Conservation (phyloP, 768 basidiomycete species). For the Amanita pallidorosea region DNA sequence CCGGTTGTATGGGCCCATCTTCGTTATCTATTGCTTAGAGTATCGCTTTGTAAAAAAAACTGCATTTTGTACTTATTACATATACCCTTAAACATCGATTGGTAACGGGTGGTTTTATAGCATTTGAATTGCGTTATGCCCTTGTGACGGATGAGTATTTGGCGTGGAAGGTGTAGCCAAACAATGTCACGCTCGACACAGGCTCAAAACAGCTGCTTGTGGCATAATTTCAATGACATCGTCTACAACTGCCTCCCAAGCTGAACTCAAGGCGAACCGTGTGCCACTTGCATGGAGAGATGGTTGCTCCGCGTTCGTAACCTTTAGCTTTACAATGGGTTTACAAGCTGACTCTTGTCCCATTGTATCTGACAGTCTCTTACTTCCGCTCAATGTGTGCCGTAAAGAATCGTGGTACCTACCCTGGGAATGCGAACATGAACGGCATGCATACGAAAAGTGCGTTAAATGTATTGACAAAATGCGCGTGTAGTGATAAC, state of each 20-base stretch:
- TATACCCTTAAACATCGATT: neutral
- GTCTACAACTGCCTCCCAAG: slow-evolving; percentile 72
- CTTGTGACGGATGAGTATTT: no score
- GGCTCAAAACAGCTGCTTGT: neutral
- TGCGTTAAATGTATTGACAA: slow-evolving; percentile 22
- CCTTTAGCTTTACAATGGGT: neutral
- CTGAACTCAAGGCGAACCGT: slow-evolving; percentile 62
- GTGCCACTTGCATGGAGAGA: slow-evolving; percentile 84
- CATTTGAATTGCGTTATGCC: neutral
- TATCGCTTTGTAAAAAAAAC: neutral
- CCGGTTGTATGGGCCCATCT: neutral
- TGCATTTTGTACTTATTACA: neutral
- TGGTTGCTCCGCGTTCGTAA: slow-evolving; percentile 79
- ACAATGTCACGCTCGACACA: neutral
- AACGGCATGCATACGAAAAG: slow-evolving; percentile 82
- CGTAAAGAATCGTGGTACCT: slow-evolving; percentile 67
- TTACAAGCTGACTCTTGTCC: neutral
- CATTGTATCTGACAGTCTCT: slow-evolving; percentile 35
- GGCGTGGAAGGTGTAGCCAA: neutral
- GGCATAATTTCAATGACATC: slow-evolving; percentile 40
- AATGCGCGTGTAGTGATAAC: neutral
- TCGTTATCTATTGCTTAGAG: neutral
- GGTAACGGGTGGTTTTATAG: neutral
- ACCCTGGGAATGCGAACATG: slow-evolving; percentile 92
- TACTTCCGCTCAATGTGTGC: slow-evolving; percentile 84